These are phyloP conservation scores for Lasiosphaeria miniovina DNA, from an alignment of 495 filamentous ascomycete species.

Conservation along the genomic window DNA sequence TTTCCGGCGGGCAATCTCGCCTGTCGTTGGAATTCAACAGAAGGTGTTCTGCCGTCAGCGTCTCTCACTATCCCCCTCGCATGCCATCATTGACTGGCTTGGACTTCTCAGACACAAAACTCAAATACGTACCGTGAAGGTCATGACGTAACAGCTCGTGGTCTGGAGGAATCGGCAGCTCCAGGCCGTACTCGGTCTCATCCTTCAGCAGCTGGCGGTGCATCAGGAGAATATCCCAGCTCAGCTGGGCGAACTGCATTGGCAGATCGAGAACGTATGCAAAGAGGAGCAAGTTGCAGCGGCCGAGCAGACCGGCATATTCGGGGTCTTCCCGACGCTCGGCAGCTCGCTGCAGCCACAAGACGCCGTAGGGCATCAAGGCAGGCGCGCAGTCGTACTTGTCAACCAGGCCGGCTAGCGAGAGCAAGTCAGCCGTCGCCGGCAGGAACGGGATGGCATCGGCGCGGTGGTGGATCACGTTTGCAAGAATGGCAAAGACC, in stretches of 20 bases:
- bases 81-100: no score
- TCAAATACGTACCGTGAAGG: slow-evolving; percentile 12
- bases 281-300: slow-evolving; percentile 15
- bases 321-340: background rate
- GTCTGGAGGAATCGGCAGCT: slow-evolving; percentile 14
- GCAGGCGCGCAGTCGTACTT: slow-evolving; percentile 19
- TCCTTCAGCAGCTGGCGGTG: slow-evolving; percentile 14
- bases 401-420: slow-evolving; percentile 17
- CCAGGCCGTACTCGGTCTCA: slow-evolving; percentile 16
- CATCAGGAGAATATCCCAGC: slow-evolving; percentile 17
- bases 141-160: slow-evolving; percentile 18
- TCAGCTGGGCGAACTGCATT: slow-evolving; percentile 9
- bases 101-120: background rate
- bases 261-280: slow-evolving; percentile 22
- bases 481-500: slow-evolving; percentile 16
- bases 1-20: slow-evolving; percentile 18
- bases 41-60: no score
- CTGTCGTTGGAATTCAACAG: slow-evolving; percentile 1
- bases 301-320: slow-evolving; percentile 6
- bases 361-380: slow-evolving; percentile 12
- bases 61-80: no score
- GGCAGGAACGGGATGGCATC: slow-evolving; percentile 8
- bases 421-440: slow-evolving; percentile 3
- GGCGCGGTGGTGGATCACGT: slow-evolving; percentile 17
- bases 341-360: slow-evolving; percentile 18